Conservation (phyloP, 1,284 basidiomycete species). For the Trametes pubescens region DNA sequence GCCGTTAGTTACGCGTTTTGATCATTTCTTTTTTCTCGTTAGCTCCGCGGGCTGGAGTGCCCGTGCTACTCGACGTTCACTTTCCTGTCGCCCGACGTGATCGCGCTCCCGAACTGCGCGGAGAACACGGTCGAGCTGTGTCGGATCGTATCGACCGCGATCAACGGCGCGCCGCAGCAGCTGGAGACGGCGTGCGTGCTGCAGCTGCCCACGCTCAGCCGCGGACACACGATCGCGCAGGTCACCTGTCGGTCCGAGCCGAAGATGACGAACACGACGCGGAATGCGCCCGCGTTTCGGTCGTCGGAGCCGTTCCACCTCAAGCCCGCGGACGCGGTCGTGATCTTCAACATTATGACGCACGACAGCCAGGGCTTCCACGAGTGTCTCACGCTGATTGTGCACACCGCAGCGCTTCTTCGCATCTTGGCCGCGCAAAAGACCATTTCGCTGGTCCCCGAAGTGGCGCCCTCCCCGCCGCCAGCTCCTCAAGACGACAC, state of each 20-base stretch:
- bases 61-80: conserved; percentile 48
- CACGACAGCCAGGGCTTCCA: conserved; percentile 30
- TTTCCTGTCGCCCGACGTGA: conserved; percentile 49
- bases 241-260: conserved; percentile 39
- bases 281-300: conserved; percentile 16
- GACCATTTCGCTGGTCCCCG: neutral
- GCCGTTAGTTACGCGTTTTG: no score
- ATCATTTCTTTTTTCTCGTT: neutral
- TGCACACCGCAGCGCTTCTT: conserved; percentile 35
- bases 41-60: conserved; percentile 24
- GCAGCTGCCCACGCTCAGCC: conserved; percentile 27
- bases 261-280: conserved; percentile 28
- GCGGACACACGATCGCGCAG: conserved; percentile 21
- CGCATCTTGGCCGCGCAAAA: conserved; percentile 5
- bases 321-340: conserved; percentile 31
- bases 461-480: neutral
- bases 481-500: neutral
- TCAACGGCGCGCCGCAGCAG: conserved; percentile 10
- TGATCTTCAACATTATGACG: conserved; percentile 37
- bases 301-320: conserved; percentile 31
- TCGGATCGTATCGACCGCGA: conserved; percentile 18
- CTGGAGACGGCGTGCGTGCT: conserved; percentile 28
- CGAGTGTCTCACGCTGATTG: conserved; percentile 36
- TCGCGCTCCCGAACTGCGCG: conserved; percentile 42
- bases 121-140: conserved; percentile 36